Percentiles rank a stretch among this genome's conserved stretches.
phyloP scores from a whole-genome alignment of 2,329 filamentous ascomycete genomes.

The Dichotomopilus funicola region DNA sequence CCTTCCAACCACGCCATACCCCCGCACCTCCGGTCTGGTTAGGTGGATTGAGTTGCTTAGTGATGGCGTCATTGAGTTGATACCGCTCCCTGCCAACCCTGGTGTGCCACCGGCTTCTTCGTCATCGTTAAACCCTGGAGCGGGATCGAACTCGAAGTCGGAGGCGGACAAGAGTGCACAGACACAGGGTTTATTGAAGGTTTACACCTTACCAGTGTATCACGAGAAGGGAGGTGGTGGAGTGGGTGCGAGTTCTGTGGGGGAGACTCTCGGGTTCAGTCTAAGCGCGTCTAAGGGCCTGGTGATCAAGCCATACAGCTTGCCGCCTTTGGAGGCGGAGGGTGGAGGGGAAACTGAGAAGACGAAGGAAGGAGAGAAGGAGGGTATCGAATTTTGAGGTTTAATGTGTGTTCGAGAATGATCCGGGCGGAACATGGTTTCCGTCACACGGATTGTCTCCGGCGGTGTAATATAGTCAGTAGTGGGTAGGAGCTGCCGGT shows the following conservation, averaged over 20 bases:
- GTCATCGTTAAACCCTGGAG: slow-evolving; percentile 25
- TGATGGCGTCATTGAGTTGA: slow-evolving; percentile 82
- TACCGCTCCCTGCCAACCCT: slow-evolving; percentile 57
- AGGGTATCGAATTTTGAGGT: slow-evolving; percentile 61
- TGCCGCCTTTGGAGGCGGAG: slow-evolving; percentile 80
- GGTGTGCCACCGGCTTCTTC: slow-evolving; percentile 47
- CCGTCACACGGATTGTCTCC: no score
- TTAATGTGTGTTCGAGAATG: no score
- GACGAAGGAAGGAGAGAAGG: slow-evolving; percentile 47
- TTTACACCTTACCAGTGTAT: slow-evolving; percentile 76
- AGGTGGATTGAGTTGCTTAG: slow-evolving; percentile 80
- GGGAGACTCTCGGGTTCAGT: slow-evolving; percentile 86
- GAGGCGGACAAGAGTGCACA: slow-evolving; percentile 55
- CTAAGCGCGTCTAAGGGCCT: slow-evolving; percentile 74
- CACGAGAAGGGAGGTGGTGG: slow-evolving; percentile 84
- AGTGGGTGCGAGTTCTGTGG: slow-evolving; percentile 57
- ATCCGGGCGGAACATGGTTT: no score
- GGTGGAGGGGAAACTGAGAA: slow-evolving; percentile 35
- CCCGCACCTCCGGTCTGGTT: slow-evolving; percentile 66
- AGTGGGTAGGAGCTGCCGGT: no score
- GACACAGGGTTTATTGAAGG: slow-evolving; percentile 76
- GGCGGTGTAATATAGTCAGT: no score
- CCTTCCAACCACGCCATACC: slow-evolving; percentile 72
- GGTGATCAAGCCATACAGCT: slow-evolving; percentile 77
- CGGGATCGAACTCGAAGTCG: slow-evolving; percentile 23